phyloP scores from a whole-genome alignment of 1,284 basidiomycete species.

The Omphalotus olearius region DNA sequence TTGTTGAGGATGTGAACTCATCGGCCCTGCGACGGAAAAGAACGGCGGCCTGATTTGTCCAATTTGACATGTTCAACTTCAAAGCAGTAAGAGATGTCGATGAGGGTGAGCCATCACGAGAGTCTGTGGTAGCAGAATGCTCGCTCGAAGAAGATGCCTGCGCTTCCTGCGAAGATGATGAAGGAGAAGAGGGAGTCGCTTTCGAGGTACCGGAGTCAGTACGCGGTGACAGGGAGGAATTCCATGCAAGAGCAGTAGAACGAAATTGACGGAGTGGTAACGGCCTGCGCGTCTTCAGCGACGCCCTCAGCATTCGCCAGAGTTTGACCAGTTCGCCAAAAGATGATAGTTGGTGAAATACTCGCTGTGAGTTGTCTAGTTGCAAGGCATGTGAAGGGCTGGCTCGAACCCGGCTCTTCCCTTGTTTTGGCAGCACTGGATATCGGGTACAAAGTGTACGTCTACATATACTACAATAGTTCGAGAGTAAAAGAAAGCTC shows the following conservation, averaged over 20 bases:
- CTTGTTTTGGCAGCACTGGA: neutral
- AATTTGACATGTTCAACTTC: slow-evolving; percentile 43
- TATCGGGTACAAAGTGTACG: no score
- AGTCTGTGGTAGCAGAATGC: neutral
- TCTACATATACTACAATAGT: neutral
- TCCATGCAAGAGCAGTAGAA: slow-evolving; percentile 2
- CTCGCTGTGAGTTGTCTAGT: neutral
- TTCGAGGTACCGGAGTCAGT: no score
- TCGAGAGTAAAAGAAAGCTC: neutral
- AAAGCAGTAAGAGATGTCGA: slow-evolving; percentile 22
- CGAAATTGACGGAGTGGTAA: slow-evolving; percentile 5
- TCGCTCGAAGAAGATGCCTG: no score
- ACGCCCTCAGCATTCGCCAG: slow-evolving; percentile 9
- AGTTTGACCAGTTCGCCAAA: neutral
- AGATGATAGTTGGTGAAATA: neutral
- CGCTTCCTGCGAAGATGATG: neutral
- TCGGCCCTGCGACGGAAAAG: slow-evolving; percentile 51
- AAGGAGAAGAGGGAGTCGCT: neutral
- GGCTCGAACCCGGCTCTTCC: neutral
- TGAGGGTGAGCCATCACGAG: neutral
- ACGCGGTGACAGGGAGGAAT: neutral
- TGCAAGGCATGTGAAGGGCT: neutral
- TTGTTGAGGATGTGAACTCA: slow-evolving; percentile 50
- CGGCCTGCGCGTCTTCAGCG: slow-evolving; percentile 1
- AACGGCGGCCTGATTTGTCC: slow-evolving; percentile 45